phyloP scores from a whole-genome alignment of 2,329 filamentous ascomycete species.

The Fusarium praegraminearum region DNA sequence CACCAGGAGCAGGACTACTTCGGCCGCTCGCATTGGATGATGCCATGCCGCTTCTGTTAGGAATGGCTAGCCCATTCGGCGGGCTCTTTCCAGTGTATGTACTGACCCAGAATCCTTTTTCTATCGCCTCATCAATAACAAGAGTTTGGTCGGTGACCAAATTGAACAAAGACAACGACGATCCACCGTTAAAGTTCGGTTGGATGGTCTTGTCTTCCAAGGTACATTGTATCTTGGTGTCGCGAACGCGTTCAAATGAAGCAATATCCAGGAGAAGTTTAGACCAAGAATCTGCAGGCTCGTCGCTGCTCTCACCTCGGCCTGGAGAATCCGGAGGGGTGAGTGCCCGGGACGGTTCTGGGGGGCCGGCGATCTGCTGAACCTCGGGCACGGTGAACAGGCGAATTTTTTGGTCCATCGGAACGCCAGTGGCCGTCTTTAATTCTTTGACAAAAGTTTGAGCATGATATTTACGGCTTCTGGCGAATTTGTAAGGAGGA shows the following conservation, averaged over 20 bases:
- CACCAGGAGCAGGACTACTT: conserved; percentile 73
- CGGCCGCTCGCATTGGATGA: conserved; percentile 66
- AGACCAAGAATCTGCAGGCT: conserved; percentile 54
- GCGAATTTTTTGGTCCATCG: conserved; percentile 78
- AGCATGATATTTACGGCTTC: conserved; percentile 76
- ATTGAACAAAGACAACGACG: conserved; percentile 73
- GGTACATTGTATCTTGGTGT: conserved; percentile 41
- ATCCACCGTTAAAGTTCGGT: conserved; percentile 80
- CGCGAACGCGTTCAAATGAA: conserved; percentile 62
- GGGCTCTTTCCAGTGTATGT: conserved; percentile 56
- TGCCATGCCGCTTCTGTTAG: conserved; percentile 48
- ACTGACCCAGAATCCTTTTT: conserved; percentile 67
- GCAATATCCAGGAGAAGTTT: conserved; percentile 61
- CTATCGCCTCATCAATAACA: conserved; percentile 84
- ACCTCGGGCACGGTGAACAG: conserved; percentile 74
- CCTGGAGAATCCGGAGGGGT: conserved; percentile 58
- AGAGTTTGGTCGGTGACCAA: conserved; percentile 80
- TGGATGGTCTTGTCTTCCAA: conserved; percentile 76
- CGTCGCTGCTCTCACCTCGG: conserved; percentile 41
- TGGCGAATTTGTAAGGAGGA: conserved; percentile 73
- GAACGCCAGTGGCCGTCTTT: conserved; percentile 76
- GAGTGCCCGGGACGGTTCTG: conserved; percentile 52
- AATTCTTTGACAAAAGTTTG: conserved; percentile 80
- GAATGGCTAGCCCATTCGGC: conserved; percentile 54
- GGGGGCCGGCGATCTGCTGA: conserved; percentile 50